These are phyloP conservation scores for Candida ficus DNA, from an alignment of 805 yeast genomes.

Conservation along the genomic window DNA sequence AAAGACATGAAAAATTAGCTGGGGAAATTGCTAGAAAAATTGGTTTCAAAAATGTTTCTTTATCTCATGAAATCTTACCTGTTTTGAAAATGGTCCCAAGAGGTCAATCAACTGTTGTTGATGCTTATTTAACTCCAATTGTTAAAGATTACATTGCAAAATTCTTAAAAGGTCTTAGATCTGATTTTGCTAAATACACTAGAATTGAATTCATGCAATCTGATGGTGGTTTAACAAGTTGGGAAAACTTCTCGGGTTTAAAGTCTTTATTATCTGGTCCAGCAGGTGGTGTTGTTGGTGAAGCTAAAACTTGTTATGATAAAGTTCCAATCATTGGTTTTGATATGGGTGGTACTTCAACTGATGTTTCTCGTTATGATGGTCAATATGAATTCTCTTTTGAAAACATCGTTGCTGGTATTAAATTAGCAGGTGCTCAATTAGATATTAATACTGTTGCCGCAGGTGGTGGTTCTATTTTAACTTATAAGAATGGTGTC, in stretches of 20 bases:
- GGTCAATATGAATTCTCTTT: constrained; percentile 28
- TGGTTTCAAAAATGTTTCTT: constrained; percentile 29
- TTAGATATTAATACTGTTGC: constrained; percentile 34
- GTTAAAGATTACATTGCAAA: constrained; percentile 34
- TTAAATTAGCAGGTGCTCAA: constrained; percentile 37
- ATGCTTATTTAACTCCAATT: constrained; percentile 41
- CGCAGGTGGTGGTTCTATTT: constrained; percentile 34
- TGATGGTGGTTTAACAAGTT: constrained; percentile 52
- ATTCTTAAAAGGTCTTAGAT: constrained; percentile 29
- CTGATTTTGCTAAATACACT: constrained; percentile 32
- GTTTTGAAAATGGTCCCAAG: constrained; percentile 36
- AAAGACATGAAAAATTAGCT: constrained; percentile 32
- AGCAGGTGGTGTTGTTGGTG: constrained; percentile 61
- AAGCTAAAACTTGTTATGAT: constrained; percentile 47
- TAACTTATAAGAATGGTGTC: constrained; percentile 30
- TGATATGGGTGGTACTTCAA: constrained; percentile 39
- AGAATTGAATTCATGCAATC: constrained; percentile 52
- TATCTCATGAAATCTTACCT: constrained; percentile 33
- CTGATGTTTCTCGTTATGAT: constrained; percentile 33
- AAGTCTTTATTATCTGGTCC: constrained; percentile 54
- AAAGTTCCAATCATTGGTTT: constrained; percentile 31
- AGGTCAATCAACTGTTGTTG: constrained; percentile 37
- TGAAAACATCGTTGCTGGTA: constrained; percentile 33
- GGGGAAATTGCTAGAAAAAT: constrained; percentile 29
- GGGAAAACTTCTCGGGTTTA: constrained; percentile 47